Evolutionary conservation across 2,329 filamentous ascomycete genomes (phyloP).

Genomic region (Fusarium pseudocircinatum): DNA sequence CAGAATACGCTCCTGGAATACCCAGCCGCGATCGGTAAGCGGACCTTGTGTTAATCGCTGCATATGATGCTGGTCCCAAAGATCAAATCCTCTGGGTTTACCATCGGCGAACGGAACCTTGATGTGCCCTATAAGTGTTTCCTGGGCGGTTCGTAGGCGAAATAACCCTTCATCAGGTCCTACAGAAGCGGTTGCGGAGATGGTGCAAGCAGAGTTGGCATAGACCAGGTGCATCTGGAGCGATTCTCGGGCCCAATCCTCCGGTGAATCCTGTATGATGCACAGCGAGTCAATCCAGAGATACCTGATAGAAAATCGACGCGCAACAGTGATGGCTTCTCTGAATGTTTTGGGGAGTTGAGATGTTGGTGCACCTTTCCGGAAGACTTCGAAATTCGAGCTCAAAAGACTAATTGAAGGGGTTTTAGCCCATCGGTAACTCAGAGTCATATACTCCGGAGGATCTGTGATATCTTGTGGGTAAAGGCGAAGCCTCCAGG

Average conservation of each 20-base stretch:
- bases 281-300: not conserved
- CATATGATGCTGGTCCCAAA: not conserved
- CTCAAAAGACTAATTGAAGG: not conserved
- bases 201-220: not conserved
- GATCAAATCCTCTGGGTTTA: not conserved
- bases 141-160: rapidly evolving
- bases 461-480: not conserved
- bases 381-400: not conserved
- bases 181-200: not conserved
- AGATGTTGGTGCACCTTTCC: rapidly evolving
- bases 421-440: not conserved
- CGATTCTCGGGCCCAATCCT: not conserved
- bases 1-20: not conserved
- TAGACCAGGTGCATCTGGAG: not conserved
- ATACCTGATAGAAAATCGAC: not conserved
- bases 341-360: not conserved
- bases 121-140: not conserved
- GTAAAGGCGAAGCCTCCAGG: not conserved
- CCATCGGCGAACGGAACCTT: not conserved
- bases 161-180: not conserved
- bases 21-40: not conserved
- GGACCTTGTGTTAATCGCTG: not conserved
- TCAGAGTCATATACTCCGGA: not conserved
- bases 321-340: not conserved
- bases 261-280: not conserved